Conservation (phyloP, 768 basidiomycete genomes). For the Termitomyces sp. region DNA sequence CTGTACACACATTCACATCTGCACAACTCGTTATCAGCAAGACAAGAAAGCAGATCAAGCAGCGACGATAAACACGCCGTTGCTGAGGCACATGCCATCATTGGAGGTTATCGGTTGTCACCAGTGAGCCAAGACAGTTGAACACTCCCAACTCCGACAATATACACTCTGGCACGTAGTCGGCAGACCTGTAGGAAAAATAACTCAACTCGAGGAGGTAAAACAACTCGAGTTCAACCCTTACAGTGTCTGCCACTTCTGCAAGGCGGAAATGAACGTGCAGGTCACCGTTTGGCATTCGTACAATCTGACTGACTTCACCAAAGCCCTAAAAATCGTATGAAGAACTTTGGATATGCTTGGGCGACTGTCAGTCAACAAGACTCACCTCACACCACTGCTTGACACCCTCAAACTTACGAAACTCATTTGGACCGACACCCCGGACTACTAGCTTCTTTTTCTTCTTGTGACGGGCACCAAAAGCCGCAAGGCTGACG, state of each 20-base stretch:
- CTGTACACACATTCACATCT: slow-evolving; percentile 10
- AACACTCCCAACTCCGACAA: slow-evolving; percentile 73
- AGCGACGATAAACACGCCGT: not conserved
- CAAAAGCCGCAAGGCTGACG: slow-evolving; percentile 33
- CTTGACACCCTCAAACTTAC: slow-evolving; percentile 62
- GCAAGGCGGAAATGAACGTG: slow-evolving; percentile 69
- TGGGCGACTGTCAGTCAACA: not conserved
- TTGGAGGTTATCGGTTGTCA: slow-evolving; percentile 31
- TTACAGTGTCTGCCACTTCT: slow-evolving; percentile 77
- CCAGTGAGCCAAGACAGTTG: slow-evolving; percentile 71
- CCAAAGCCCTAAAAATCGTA: slow-evolving; percentile 55
- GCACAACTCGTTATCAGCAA: not conserved
- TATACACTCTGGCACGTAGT: slow-evolving; percentile 68
- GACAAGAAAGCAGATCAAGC: not conserved
- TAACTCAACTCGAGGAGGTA: not conserved
- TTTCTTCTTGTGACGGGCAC: slow-evolving; percentile 41
- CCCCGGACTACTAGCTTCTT: slow-evolving; percentile 71
- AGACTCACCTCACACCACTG: slow-evolving; percentile 69
- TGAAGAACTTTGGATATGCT: not conserved
- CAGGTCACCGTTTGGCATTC: slow-evolving; percentile 76
- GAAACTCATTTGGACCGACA: slow-evolving; percentile 51
- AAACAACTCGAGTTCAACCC: slow-evolving; percentile 18
- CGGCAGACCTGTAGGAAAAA: slow-evolving; percentile 58
- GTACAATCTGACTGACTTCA: slow-evolving; percentile 64
- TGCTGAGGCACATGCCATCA: not conserved